Conservation (phyloP, 75 land plant species). For the Pseudotsuga menziesii region DNA sequence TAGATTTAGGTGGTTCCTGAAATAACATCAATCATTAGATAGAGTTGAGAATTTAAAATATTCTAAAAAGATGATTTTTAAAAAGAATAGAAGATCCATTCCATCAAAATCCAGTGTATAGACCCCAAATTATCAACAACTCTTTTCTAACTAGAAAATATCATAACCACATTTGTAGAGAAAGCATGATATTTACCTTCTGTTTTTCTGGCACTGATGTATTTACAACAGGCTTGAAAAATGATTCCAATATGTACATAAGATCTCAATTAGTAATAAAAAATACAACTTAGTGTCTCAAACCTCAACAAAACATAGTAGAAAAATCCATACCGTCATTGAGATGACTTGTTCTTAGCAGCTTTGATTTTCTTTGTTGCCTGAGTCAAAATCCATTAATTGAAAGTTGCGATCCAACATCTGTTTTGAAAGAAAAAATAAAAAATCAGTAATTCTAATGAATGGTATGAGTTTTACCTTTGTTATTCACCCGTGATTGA, state of each 20-base stretch:
- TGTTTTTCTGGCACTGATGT: slow-evolving; percentile 40
- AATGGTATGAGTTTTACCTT: too few species aligned
- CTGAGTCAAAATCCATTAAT: slow-evolving; percentile 14
- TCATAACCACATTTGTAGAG: background rate
- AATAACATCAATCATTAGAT: too few species aligned
- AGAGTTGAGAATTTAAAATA: too few species aligned
- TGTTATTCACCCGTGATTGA: too few species aligned
- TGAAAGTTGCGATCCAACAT: too few species aligned
- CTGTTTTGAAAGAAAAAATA: too few species aligned
- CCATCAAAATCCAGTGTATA: slow-evolving; percentile 10
- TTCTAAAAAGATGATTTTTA: too few species aligned
- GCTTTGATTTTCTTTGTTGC: slow-evolving; percentile 93
- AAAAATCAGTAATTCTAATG: too few species aligned
- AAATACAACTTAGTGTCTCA: background rate
- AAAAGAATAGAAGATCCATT: too few species aligned
- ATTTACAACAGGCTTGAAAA: slow-evolving; percentile 58
- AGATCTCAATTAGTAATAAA: background rate
- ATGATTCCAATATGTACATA: slow-evolving; percentile 63
- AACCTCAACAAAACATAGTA: background rate
- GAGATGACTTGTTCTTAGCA: slow-evolving; percentile 91
- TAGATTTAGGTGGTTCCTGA: too few species aligned
- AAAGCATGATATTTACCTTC: slow-evolving; percentile 40
- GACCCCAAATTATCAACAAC: slow-evolving; percentile 13
- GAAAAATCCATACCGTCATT: slow-evolving; percentile 66
- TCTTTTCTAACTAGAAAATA: slow-evolving; percentile 10